Evolutionary conservation across 2,329 filamentous ascomycete genomes (phyloP).

Genomic region (Endoconidiophora laricicola): DNA sequence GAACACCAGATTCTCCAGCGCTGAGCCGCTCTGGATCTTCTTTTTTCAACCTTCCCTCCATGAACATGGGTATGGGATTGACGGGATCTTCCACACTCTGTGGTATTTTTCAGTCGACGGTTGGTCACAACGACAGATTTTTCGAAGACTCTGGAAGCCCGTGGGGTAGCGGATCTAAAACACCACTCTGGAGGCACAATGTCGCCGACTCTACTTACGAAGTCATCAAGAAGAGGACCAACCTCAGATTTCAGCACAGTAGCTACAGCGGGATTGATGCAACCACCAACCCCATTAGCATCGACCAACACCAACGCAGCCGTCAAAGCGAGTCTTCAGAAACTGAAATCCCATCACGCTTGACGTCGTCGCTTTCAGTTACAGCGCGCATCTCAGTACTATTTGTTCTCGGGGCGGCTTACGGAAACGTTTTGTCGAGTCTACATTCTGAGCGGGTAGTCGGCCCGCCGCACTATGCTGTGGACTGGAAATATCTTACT

Average conservation of each 20-base stretch:
- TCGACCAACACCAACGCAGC: not conserved
- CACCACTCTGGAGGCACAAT: conserved; percentile 34
- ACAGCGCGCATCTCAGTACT: conserved; percentile 45
- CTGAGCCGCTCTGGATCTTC: conserved; percentile 13
- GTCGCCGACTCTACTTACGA: conserved; percentile 29
- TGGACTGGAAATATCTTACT: conserved; percentile 48
- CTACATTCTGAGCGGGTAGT: conserved; percentile 1
- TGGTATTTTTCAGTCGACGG: conserved; percentile 69
- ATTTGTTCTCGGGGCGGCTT: conserved; percentile 53
- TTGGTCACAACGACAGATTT: conserved; percentile 32
- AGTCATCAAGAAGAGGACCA: conserved; percentile 26
- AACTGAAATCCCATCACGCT: not conserved
- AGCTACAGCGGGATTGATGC: not conserved
- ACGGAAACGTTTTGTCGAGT: conserved; percentile 8
- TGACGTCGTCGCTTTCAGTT: conserved; percentile 29
- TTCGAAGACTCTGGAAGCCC: conserved; percentile 46
- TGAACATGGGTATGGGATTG: conserved; percentile 52
- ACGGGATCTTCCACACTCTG: conserved; percentile 68
- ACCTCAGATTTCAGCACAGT: conserved; percentile 14
- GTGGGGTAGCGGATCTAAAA: conserved; percentile 63
- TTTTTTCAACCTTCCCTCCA: conserved; percentile 52
- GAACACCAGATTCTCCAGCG: conserved; percentile 19
- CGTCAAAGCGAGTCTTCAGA: too few relatives aligned
- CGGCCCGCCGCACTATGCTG: not conserved
- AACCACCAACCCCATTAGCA: not conserved